A percentile compares a stretch with the other conserved stretches of the same genome.
Evolutionary conservation across 129 eudicot genomes (phyloP).

Genomic region (Cynara cardunculus): DNA sequence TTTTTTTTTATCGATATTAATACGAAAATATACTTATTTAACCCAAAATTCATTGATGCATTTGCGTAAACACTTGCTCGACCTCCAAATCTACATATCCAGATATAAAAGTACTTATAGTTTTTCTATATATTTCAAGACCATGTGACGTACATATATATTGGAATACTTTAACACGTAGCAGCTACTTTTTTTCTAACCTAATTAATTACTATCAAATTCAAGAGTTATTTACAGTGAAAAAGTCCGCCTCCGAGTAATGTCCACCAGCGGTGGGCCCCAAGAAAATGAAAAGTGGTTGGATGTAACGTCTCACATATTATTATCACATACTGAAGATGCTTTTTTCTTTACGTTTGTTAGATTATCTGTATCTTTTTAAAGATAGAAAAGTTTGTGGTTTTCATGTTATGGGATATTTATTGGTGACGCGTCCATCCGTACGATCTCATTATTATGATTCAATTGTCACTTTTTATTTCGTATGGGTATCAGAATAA

Average conservation of each 20-base stretch:
- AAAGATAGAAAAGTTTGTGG: too few species aligned
- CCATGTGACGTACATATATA: too few species aligned
- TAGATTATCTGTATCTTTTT: too few species aligned
- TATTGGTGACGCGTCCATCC: neutral
- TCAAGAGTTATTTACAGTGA: too few species aligned
- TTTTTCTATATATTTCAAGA: too few species aligned
- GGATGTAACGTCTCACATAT: neutral
- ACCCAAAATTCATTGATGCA: neutral
- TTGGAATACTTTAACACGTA: neutral
- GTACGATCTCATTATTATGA: neutral
- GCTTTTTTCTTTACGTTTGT: neutral
- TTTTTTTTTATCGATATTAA: too few species aligned
- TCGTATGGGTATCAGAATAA: neutral
- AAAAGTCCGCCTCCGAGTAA: neutral
- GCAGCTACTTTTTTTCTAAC: neutral
- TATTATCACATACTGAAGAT: neutral
- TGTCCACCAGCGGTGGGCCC: neutral
- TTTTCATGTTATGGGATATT: neutral
- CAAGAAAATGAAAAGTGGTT: neutral
- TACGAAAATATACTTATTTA: neutral
- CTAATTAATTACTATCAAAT: too few species aligned
- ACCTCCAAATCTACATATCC: neutral
- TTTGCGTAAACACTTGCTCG: neutral
- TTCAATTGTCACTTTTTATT: too few species aligned
- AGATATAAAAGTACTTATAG: too few species aligned